phyloP scores from a whole-genome alignment of 768 basidiomycete genomes.

The Sarcodon aspratus region DNA sequence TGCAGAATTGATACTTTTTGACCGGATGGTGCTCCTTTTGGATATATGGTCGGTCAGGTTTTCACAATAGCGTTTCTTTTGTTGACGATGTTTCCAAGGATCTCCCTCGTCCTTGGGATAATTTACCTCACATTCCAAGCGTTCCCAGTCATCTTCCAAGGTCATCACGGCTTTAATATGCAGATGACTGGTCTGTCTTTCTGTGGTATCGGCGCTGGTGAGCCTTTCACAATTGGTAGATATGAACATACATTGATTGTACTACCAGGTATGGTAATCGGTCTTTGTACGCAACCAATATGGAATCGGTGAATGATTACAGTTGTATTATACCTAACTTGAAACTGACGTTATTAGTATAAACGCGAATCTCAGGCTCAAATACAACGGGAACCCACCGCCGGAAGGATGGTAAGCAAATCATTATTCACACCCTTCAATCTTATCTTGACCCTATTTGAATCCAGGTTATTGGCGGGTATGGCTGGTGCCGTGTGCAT shows the following conservation, averaged over 20 bases:
- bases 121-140: constrained; percentile 42
- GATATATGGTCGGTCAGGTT: constrained; percentile 42
- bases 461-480: constrained; percentile 54
- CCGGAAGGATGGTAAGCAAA: not conserved
- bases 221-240: too few species aligned
- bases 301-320: constrained; percentile 21
- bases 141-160: constrained; percentile 35
- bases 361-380: too few species aligned
- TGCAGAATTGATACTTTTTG: constrained; percentile 42
- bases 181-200: constrained; percentile 35
- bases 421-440: not conserved
- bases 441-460: constrained; percentile 28
- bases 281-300: constrained; percentile 18
- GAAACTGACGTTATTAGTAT: too few species aligned
- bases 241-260: too few species aligned
- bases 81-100: constrained; percentile 11
- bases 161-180: constrained; percentile 35
- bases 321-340: not conserved
- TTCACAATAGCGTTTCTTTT: not conserved
- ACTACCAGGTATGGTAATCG: constrained; percentile 21
- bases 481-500: constrained; percentile 51
- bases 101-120: constrained; percentile 24
- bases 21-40: constrained; percentile 61
- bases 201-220: constrained; percentile 31
- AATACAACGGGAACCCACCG: too few species aligned